Base-by-base conservation (phyloP, 768 basidiomycete species). In the Boletus vermiculosoides region DNA sequence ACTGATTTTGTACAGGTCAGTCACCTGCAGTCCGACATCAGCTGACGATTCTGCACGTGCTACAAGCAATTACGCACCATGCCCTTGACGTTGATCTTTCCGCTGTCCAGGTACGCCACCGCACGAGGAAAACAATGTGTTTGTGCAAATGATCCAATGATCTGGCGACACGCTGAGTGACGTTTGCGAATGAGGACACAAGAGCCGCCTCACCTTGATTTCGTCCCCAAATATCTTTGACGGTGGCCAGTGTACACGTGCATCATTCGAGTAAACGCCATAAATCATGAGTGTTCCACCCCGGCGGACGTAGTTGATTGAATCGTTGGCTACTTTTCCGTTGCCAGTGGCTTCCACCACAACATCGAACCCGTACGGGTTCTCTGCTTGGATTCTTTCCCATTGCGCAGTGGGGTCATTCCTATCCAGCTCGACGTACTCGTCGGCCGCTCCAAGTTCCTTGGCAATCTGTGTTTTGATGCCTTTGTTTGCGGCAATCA, bases 61-160 rank as follows among this genome's bases (percentile, higher is more conserved):
- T 37, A 34, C 23, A 28, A 47, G 34, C 15, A 8, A 36, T 23
- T 44, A 37, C 57, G 40, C 51, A 88, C 87, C 78, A 91, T 88
- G 22, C 86, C 89, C 67, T 87, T 85, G 23, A 88, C 82, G 45
- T 80, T 86, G 64, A 94, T 77, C 76, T 90, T 93, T 16, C 90
- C 88, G 59, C 83, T 83, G 61, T 94, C 92, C 28, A 94, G 81
- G 67, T 93, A 92, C 3, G 85, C 86, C 44, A 94, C 85, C 5
- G 91, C 90, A 7, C 92, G 84, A 41, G 91, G 90, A 82, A 95
- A 94, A 72, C 91, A 92, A 75, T 79, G 84, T 0, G 83, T 86
- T 63, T 92, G 91, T 5, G 91, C 86, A 76, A 93, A 92, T 0
- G 91, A 92, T 12, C 90, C 88, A 60, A 93, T 87, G 64, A 92